Conservation (phyloP, 352 stramenopile genomes). For the Albugo candida region DNA sequence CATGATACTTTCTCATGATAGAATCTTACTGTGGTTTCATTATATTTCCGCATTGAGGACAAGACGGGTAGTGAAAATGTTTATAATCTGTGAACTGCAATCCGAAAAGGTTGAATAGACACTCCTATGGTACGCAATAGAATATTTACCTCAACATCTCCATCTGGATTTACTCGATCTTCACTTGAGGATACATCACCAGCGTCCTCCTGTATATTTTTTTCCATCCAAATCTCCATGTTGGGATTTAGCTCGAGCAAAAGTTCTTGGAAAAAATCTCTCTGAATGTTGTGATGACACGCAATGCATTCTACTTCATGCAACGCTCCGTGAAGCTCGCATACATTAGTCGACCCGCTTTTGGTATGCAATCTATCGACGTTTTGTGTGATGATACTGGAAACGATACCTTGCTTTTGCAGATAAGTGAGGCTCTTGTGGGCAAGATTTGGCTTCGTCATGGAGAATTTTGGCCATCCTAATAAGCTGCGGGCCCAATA, state of each 20-base stretch:
- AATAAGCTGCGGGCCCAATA: conserved; percentile 88
- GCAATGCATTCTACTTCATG: conserved; percentile 72
- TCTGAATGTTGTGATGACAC: conserved; percentile 40
- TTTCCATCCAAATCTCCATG: conserved; percentile 19
- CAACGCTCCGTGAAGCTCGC: conserved; percentile 89
- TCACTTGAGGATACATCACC: conserved; percentile 55
- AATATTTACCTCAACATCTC: conserved; percentile 82
- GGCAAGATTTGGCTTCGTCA: conserved; percentile 67
- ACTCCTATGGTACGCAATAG: no score
- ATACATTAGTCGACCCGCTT: conserved; percentile 72
- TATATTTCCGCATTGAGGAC: conserved; percentile 50
- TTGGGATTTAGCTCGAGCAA: conserved; percentile 69
- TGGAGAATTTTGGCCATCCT: conserved; percentile 68
- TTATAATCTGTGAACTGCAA: conserved; percentile 76
- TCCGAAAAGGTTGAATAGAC: no score
- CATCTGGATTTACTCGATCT: conserved; percentile 87
- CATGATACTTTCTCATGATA: not conserved
- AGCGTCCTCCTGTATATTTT: conserved; percentile 15
- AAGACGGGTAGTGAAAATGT: conserved; percentile 61
- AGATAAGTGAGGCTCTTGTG: conserved; percentile 79
- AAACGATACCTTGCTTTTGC: conserved; percentile 21
- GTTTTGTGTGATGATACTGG: conserved; percentile 90
- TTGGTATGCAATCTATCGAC: conserved; percentile 90
- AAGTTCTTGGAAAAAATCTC: conserved; percentile 74
- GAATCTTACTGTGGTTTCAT: conserved; percentile 46